These are phyloP conservation scores for Austroboletus novae-zelandiae DNA, from an alignment of 1,284 basidiomycete species.

Conservation along the genomic window DNA sequence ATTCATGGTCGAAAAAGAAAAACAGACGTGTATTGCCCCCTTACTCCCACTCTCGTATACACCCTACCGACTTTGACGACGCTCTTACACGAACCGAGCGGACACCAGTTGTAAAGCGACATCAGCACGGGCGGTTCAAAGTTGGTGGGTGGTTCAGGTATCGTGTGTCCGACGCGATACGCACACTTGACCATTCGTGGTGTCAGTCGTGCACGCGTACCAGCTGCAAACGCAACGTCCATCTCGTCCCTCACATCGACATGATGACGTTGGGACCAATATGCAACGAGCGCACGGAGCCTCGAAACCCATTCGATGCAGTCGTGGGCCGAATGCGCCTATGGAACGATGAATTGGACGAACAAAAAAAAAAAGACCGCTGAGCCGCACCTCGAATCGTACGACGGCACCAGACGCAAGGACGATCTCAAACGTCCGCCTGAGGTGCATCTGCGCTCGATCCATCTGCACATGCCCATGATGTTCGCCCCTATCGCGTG, in stretches of 20 bases:
- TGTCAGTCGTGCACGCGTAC: slow-evolving; percentile 54
- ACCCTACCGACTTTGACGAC: slow-evolving; percentile 70
- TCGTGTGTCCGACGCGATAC: slow-evolving; percentile 40
- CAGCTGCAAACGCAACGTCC: slow-evolving; percentile 59
- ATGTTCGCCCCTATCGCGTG: slow-evolving; percentile 67
- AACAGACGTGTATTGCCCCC: slow-evolving; percentile 68
- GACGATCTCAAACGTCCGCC: slow-evolving; percentile 75
- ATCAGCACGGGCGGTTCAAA: slow-evolving; percentile 56
- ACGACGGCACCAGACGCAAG: slow-evolving; percentile 67
- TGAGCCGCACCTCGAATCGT: slow-evolving; percentile 67
- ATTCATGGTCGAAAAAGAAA: neutral
- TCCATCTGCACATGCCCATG: slow-evolving; percentile 48
- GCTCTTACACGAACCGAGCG: slow-evolving; percentile 69
- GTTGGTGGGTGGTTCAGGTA: slow-evolving; percentile 50
- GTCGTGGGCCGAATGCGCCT: slow-evolving; percentile 62
- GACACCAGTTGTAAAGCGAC: slow-evolving; percentile 78
- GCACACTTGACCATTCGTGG: slow-evolving; percentile 42
- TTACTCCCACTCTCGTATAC: slow-evolving; percentile 64
- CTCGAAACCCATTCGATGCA: slow-evolving; percentile 79
- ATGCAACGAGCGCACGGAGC: slow-evolving; percentile 63
- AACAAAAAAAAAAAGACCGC: slow-evolving; percentile 9
- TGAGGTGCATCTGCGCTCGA: slow-evolving; percentile 52
- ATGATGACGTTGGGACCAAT: slow-evolving; percentile 74
- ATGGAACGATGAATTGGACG: neutral
- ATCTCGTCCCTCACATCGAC: slow-evolving; percentile 76